Evolutionary conservation across 2,329 filamentous ascomycete genomes (phyloP).

Genomic region (Aspergillus ustus): DNA sequence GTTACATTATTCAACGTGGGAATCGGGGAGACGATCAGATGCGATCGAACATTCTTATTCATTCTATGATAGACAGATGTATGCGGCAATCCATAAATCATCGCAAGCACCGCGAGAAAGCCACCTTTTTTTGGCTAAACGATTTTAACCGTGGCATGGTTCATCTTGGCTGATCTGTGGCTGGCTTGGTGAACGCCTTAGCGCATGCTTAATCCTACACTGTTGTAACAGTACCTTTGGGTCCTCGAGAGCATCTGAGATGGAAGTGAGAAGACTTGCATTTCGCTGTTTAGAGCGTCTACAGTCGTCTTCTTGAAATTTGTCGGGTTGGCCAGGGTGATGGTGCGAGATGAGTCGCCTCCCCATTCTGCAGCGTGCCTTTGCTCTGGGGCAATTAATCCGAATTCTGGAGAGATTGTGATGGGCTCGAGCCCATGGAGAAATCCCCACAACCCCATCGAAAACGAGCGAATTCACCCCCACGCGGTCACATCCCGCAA

Average conservation of each 20-base stretch:
- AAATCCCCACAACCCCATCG: conserved; percentile 16
- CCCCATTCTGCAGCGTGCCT: background rate
- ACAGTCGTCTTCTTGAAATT: background rate
- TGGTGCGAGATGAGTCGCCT: background rate
- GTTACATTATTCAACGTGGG: conserved; percentile 6
- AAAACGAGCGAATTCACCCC: conserved; percentile 1
- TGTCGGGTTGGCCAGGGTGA: background rate
- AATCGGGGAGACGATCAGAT: conserved; percentile 4
- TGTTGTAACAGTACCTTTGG: background rate
- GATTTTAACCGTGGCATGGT: conserved; percentile 3
- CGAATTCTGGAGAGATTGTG: conserved; percentile 10
- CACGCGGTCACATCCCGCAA: conserved; percentile 9
- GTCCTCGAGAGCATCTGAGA: background rate
- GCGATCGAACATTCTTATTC: conserved; percentile 13
- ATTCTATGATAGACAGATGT: background rate
- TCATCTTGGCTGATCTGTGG: conserved; percentile 16
- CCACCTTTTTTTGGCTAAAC: background rate
- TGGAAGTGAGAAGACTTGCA: background rate
- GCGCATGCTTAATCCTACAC: conserved; percentile 15
- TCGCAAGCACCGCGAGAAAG: background rate
- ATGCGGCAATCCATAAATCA: background rate
- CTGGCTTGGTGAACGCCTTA: conserved; percentile 12
- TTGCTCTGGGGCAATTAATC: background rate
- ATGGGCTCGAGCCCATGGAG: conserved; percentile 10
- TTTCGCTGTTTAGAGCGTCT: background rate